These are phyloP conservation scores for Aspergillus unguis DNA, from an alignment of 2,329 filamentous ascomycete genomes.

Conservation along the genomic window DNA sequence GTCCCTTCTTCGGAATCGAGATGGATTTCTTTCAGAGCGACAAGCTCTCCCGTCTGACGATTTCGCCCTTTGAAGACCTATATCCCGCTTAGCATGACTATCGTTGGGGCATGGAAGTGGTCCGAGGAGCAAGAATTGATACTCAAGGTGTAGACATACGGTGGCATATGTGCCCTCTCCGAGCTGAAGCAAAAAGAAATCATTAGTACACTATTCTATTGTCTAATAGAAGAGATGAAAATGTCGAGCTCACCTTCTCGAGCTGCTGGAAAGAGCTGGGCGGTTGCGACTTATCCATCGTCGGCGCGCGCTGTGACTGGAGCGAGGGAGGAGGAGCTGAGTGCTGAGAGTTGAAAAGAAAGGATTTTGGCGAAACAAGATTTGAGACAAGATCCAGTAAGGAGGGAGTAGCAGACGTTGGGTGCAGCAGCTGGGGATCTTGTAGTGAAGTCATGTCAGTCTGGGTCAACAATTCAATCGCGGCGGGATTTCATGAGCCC, in stretches of 20 bases:
- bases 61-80: slow-evolving; percentile 99
- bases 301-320: slow-evolving; percentile 18
- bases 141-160: slow-evolving; percentile 52
- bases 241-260: slow-evolving; percentile 62
- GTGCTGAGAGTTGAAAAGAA: slow-evolving; percentile 31
- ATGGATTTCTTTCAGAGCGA: slow-evolving; percentile 97
- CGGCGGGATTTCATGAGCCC: slow-evolving; percentile 11
- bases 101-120: not conserved
- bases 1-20: slow-evolving; percentile 98
- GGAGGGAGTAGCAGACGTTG: slow-evolving; percentile 14
- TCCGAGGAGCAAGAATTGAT: not conserved
- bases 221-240: not conserved
- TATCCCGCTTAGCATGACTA: slow-evolving; percentile 19
- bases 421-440: slow-evolving; percentile 21
- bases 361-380: slow-evolving; percentile 37
- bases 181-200: slow-evolving; percentile 49
- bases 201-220: not conserved
- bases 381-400: slow-evolving; percentile 32
- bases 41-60: slow-evolving; percentile 91
- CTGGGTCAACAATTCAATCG: slow-evolving; percentile 7
- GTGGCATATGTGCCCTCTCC: slow-evolving; percentile 99
- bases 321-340: slow-evolving; percentile 15
- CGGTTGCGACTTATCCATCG: slow-evolving; percentile 88
- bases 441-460: slow-evolving; percentile 21
- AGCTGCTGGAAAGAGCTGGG: slow-evolving; percentile 98